Percentiles rank a stretch among this genome's conserved stretches.
These are phyloP conservation scores for Penicillium brasilianum DNA, from an alignment of 2,329 filamentous ascomycete species.

Conservation along the genomic window DNA sequence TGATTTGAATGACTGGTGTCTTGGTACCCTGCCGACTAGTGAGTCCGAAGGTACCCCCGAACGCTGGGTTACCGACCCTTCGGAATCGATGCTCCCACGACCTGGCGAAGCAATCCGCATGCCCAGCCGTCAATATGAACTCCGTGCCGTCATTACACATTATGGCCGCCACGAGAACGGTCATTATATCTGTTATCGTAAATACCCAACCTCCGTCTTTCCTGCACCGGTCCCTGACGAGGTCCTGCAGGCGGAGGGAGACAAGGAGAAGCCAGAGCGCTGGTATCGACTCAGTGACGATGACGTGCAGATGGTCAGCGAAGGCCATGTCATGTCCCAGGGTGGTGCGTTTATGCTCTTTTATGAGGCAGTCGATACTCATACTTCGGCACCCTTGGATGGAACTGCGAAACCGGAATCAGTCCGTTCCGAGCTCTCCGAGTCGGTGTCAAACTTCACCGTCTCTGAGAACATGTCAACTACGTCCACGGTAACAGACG, in stretches of 20 bases:
- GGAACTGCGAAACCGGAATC: constrained; percentile 9
- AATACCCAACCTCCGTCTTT: constrained; percentile 58
- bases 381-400: background rate
- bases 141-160: constrained; percentile 85
- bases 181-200: constrained; percentile 91
- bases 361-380: constrained; percentile 73
- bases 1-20: constrained; percentile 82
- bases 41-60: constrained; percentile 56
- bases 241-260: constrained; percentile 39
- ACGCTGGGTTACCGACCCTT: constrained; percentile 72
- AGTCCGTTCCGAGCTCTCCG: constrained; percentile 18
- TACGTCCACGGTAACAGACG: constrained; percentile 34
- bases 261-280: constrained; percentile 53
- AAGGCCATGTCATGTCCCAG: constrained; percentile 74
- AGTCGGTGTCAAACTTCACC: constrained; percentile 27
- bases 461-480: constrained; percentile 36
- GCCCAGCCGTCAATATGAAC: constrained; percentile 64
- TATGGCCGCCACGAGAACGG: constrained; percentile 92
- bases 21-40: constrained; percentile 61
- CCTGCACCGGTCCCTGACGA: constrained; percentile 40
- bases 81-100: constrained; percentile 73
- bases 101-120: constrained; percentile 60
- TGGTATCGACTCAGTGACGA: constrained; percentile 97
- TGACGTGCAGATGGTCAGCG: constrained; percentile 74
- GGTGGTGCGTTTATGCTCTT: constrained; percentile 96